Conservation (phyloP, 257 asterid species). For the Dorcoceras hygrometricum region DNA sequence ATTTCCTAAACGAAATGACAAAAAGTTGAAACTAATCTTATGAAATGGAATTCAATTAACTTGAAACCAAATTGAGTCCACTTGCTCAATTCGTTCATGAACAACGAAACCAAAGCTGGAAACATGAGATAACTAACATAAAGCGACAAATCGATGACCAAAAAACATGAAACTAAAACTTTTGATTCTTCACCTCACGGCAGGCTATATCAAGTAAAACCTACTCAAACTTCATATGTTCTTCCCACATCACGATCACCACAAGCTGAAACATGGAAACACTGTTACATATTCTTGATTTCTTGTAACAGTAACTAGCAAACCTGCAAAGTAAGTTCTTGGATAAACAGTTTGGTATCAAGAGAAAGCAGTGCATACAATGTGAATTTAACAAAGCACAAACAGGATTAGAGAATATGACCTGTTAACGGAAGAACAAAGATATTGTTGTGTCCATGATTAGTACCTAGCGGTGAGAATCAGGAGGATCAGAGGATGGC, state of each 20-base stretch:
- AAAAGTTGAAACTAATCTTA: constrained; percentile 3
- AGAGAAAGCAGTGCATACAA: neutral
- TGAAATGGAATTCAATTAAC: constrained; percentile 29
- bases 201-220: constrained; percentile 39
- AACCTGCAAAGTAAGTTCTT: constrained; percentile 33
- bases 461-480: constrained; percentile 71
- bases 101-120: constrained; percentile 25
- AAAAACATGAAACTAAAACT: constrained; percentile 54
- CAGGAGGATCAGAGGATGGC: constrained; percentile 98
- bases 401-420: constrained; percentile 10
- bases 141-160: constrained; percentile 39
- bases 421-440: constrained; percentile 31
- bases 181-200: constrained; percentile 41
- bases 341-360: constrained; percentile 11
- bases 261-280: constrained; percentile 21
- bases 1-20: constrained; percentile 9
- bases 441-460: constrained; percentile 18
- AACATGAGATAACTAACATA: constrained; percentile 31
- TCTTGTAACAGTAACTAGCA: constrained; percentile 10
- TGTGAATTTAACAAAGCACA: neutral
- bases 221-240: constrained; percentile 37
- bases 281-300: constrained; percentile 13
- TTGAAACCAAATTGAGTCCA: neutral
- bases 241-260: constrained; percentile 21
- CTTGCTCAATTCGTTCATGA: neutral